phyloP scores from a whole-genome alignment of 768 basidiomycete species.

The Saitozyma sp. region DNA sequence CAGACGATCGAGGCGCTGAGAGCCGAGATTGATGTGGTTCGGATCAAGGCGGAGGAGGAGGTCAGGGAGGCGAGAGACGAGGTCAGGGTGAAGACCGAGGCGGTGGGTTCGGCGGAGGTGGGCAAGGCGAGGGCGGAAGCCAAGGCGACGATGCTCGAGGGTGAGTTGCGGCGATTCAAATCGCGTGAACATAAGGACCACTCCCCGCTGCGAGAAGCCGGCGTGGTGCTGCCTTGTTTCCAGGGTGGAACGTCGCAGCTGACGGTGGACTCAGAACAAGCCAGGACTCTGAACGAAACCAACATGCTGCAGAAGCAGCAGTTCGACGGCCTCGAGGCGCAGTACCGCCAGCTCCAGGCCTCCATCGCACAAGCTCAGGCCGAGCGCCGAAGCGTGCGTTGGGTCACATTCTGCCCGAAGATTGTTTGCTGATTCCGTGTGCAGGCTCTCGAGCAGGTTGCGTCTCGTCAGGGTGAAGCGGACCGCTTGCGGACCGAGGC shows the following conservation, averaged over 20 bases:
- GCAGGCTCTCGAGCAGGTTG: constrained; percentile 68
- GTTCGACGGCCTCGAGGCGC: constrained; percentile 28
- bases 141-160: constrained; percentile 72
- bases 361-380: constrained; percentile 30
- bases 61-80: constrained; percentile 72
- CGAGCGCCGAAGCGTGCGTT: constrained; percentile 34
- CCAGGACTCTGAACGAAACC: constrained; percentile 32
- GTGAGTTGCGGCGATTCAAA: constrained; percentile 54
- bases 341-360: constrained; percentile 31
- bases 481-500: constrained; percentile 82
- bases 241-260: constrained; percentile 1
- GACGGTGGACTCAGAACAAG: constrained; percentile 33
- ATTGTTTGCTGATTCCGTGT: constrained; percentile 17
- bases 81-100: constrained; percentile 64
- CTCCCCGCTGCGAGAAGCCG: too few species aligned
- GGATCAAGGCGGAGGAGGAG: constrained; percentile 77
- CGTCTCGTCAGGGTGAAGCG: constrained; percentile 61
- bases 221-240: not conserved
- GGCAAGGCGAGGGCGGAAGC: constrained; percentile 80
- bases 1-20: constrained; percentile 66
- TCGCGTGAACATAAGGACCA: not conserved
- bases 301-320: constrained; percentile 41
- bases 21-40: constrained; percentile 76
- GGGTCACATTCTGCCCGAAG: too few species aligned
- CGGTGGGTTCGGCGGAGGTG: constrained; percentile 65